Percentiles rank a stretch among this genome's conserved stretches.
Conservation (phyloP, 2,329 filamentous ascomycete species). For the Colletotrichum kahawae region DNA sequence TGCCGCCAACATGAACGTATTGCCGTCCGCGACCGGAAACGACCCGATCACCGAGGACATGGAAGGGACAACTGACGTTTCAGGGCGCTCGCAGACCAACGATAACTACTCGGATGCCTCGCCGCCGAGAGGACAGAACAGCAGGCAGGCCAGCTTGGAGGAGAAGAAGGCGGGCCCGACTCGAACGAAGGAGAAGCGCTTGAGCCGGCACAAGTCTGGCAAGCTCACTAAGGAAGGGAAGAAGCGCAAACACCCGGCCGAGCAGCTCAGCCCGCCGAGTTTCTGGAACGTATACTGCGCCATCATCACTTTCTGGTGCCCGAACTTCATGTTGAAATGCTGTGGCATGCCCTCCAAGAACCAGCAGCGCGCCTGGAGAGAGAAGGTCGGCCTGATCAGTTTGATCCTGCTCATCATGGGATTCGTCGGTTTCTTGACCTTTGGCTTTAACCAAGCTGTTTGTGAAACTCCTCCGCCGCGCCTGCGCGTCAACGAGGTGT, state of each 20-base stretch:
- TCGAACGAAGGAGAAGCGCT: conserved; percentile 36
- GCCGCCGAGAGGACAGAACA: conserved; percentile 32
- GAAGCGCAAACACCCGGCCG: conserved; percentile 56
- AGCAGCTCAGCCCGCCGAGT: conserved; percentile 79
- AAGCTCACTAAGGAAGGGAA: conserved; percentile 69
- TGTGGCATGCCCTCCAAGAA: conserved; percentile 86
- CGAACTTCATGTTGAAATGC: conserved; percentile 81
- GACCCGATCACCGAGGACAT: conserved; percentile 85
- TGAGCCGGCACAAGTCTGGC: conserved; percentile 54
- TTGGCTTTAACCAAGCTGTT: conserved; percentile 91
- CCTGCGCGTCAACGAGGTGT: conserved; percentile 83
- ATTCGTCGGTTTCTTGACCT: conserved; percentile 93
- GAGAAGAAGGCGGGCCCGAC: conserved; percentile 39
- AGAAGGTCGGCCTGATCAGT: conserved; percentile 97
- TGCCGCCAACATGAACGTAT: conserved; percentile 88
- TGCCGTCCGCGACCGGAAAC: conserved; percentile 91
- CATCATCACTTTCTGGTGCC: conserved; percentile 92
- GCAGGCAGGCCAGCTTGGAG: conserved; percentile 36
- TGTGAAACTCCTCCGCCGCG: conserved; percentile 76
- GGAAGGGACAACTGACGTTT: conserved; percentile 65
- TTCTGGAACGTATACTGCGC: conserved; percentile 96
- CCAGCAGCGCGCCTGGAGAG: conserved; percentile 92
- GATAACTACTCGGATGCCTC: conserved; percentile 50
- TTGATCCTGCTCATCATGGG: conserved; percentile 88
- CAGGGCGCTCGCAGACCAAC: conserved; percentile 44